Evolutionary conservation across 148 eudicot species (phyloP), one percentile per base, ranked within the genome.

Genomic region (Persicaria tinctoria): DNA sequence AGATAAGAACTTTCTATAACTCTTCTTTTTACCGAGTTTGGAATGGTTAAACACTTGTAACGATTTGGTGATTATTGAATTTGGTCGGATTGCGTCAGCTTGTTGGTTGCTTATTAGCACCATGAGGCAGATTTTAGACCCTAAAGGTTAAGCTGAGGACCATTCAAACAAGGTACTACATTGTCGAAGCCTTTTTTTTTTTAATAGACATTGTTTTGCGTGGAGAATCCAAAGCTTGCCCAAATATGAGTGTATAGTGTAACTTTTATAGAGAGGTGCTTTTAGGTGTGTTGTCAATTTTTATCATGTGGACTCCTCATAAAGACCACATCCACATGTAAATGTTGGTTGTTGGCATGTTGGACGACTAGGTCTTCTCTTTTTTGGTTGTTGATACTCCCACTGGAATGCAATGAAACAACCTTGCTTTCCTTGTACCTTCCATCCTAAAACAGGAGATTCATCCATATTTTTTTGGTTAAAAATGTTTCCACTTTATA

Each of bases 341-440:
- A 1, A 32, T 32, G 41, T 32, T 32, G 41, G 41, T 32, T 32
- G 41, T 62, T 63, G 4, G 8, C 66, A 23, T 63, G 45, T 27
- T 38, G 45, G 68, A 45, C 4, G 68, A 63, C 68, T 63, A 63
- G 5, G 44, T 8, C 45, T 13, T 44, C 68, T 9, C 32, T 63
- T 45, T 63, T 63, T 32, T 63, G 27, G 68, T 63, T n/a, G 45
- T 32, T 63, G 68, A 63, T 20, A 9, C 68, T 32, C 13, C 44
- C 6, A 41, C 27, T 59, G 64, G 64, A 5, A 10, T 59, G 64
- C 38, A 5, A 27, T 59, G 64, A 59, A 18, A 17, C 14, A 5
- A 14, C 70, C 18, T 66, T 66, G 70, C 47, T 66, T 66, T 66
- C 70, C 47, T 38, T 47, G 70, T 66, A 66, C 70, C 48, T 41